These are phyloP conservation scores for Roridomyces roridus DNA, from an alignment of 768 basidiomycete genomes.

Conservation along the genomic window DNA sequence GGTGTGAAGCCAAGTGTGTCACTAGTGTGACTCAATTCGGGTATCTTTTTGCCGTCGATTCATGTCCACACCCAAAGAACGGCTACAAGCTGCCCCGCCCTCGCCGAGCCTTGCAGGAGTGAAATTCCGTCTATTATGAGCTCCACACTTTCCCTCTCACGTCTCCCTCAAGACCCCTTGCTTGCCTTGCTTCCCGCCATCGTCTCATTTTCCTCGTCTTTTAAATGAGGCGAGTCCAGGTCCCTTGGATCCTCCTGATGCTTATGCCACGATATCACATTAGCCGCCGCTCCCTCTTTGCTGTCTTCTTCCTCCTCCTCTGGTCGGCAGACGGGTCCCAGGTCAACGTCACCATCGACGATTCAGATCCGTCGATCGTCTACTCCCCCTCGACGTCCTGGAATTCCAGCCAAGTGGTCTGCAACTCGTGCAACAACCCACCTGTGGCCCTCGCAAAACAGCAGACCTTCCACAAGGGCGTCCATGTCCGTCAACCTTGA, in stretches of 20 bases:
- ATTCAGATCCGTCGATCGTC: constrained; percentile 43
- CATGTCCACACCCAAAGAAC: too few relatives aligned
- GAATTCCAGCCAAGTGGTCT: constrained; percentile 37
- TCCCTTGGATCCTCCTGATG: not conserved
- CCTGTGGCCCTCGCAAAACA: constrained; percentile 27
- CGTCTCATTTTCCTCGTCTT: not conserved
- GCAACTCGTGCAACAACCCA: constrained; percentile 38
- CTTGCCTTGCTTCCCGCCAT: not conserved
- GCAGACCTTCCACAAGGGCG: constrained; percentile 44
- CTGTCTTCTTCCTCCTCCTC: constrained; percentile 14
- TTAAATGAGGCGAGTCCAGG: constrained; percentile 4
- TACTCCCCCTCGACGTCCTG: constrained; percentile 44
- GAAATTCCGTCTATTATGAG: not conserved
- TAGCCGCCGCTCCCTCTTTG: constrained; percentile 6
- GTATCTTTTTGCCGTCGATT: not conserved
- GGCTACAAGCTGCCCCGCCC: not conserved
- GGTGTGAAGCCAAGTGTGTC: not conserved
- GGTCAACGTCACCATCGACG: constrained; percentile 44
- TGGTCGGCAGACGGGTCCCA: constrained; percentile 27
- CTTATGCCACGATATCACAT: not conserved
- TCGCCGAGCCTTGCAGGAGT: not conserved
- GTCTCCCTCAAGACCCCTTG: constrained; percentile 12
- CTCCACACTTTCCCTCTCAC: constrained; percentile 19
- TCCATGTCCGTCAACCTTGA: constrained; percentile 25
- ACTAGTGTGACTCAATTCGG: constrained; percentile 3